These are phyloP conservation scores for Rutidosis leptorrhynchoides DNA, from an alignment of 129 eudicot species.

Conservation along the genomic window DNA sequence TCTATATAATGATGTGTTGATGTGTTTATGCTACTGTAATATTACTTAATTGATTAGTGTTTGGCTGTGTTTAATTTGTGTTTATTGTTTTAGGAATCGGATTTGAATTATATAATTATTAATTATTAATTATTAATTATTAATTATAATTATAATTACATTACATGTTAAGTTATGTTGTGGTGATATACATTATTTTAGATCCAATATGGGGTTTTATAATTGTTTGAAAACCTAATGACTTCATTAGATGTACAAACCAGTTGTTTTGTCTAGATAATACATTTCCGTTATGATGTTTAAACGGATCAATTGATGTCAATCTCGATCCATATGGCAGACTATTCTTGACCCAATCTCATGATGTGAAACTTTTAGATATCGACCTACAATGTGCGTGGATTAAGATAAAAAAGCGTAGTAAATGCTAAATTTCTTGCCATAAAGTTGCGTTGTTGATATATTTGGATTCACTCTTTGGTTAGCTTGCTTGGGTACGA, in stretches of 20 bases:
- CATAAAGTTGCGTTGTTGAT: slow-evolving; percentile 3
- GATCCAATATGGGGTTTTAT: slow-evolving; percentile 1
- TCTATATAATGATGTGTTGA: slow-evolving; percentile 3
- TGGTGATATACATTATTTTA: neutral
- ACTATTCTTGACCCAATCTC: slow-evolving; percentile 2
- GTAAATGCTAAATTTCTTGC: neutral
- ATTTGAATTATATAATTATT: neutral
- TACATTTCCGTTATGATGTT: neutral
- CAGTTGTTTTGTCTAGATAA: neutral
- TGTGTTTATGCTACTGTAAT: neutral
- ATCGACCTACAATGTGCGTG: neutral
- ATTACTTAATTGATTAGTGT: neutral
- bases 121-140: too few relatives aligned
- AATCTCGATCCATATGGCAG: neutral
- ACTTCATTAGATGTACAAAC: neutral
- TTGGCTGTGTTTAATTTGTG: slow-evolving; percentile 10
- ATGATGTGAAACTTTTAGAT: neutral
- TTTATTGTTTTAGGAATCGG: slow-evolving; percentile 1
- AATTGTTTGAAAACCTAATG: slow-evolving; percentile 4
- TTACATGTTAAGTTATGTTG: too few relatives aligned
- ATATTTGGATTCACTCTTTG: slow-evolving; percentile 15
- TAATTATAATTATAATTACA: too few relatives aligned
- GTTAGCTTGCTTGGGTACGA: slow-evolving; percentile 64
- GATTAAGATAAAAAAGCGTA: neutral
- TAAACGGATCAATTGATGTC: neutral